Evolutionary conservation across 1,284 basidiomycete genomes (phyloP).

Genomic region (Crucibulum cyathiforme): DNA sequence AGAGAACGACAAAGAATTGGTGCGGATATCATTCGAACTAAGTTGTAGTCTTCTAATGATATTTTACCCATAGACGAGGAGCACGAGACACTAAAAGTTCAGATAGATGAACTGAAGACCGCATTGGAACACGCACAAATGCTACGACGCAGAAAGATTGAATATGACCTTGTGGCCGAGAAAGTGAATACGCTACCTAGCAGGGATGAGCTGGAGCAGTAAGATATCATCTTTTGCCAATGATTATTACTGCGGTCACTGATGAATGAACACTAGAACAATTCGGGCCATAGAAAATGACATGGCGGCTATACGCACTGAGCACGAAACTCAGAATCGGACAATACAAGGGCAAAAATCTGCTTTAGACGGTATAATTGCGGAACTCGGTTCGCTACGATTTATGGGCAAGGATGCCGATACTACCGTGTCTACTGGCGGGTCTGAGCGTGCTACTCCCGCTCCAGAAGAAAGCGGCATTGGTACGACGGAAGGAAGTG

Average conservation of each 20-base stretch:
- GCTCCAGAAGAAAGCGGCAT: conserved; percentile 44
- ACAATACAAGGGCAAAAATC: conserved; percentile 70
- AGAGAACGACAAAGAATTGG: conserved; percentile 73
- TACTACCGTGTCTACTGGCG: conserved; percentile 40
- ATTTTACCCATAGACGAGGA: conserved; percentile 60
- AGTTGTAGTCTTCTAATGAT: conserved; percentile 8
- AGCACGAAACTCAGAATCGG: conserved; percentile 74
- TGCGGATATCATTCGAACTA: conserved; percentile 38
- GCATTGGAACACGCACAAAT: conserved; percentile 79
- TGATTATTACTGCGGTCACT: conserved; percentile 2
- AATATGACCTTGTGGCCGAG: conserved; percentile 82
- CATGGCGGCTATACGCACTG: conserved; percentile 72
- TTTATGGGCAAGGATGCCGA: conserved; percentile 72
- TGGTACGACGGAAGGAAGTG: conserved; percentile 18
- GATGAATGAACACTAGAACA: conserved; percentile 48
- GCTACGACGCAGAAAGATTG: conserved; percentile 75
- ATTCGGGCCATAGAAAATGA: conserved; percentile 77
- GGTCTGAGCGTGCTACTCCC: conserved; percentile 54
- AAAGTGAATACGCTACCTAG: conserved; percentile 79
- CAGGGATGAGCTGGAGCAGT: conserved; percentile 77
- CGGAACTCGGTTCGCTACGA: conserved; percentile 64
- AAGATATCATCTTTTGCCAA: conserved; percentile 28
- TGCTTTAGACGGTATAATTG: conserved; percentile 69
- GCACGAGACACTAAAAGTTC: conserved; percentile 64
- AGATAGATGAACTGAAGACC: conserved; percentile 78